Percentiles rank a stretch among this genome's conserved stretches.
Evolutionary conservation across 441 rosid species (phyloP).

Genomic region (Theobroma grandiflorum): DNA sequence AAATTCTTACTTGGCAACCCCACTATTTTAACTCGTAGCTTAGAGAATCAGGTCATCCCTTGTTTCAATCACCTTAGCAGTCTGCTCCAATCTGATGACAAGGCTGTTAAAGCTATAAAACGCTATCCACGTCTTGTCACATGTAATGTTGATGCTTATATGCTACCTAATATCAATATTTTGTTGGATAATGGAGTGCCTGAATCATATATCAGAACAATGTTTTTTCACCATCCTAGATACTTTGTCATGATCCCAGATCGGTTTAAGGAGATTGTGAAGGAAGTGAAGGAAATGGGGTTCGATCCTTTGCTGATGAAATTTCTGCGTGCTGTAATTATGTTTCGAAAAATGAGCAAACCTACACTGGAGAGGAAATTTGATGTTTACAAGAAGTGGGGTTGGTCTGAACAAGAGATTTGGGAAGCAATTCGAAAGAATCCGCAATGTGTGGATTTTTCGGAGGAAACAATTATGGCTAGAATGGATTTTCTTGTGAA

Average conservation of each 20-base stretch:
- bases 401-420: slow-evolving; percentile 37
- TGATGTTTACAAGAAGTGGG: slow-evolving; percentile 34
- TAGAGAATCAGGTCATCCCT: slow-evolving; percentile 37
- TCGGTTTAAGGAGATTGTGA: slow-evolving; percentile 15
- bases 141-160: not conserved
- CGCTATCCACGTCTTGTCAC: not conserved
- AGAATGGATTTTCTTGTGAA: slow-evolving; percentile 36
- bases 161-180: slow-evolving; percentile 5
- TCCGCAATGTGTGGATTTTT: slow-evolving; percentile 20
- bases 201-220: not conserved
- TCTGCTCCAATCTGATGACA: slow-evolving; percentile 27
- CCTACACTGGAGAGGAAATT: slow-evolving; percentile 37
- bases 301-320: slow-evolving; percentile 23
- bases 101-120: not conserved
- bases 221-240: not conserved
- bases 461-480: slow-evolving; percentile 24
- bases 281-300: slow-evolving; percentile 35
- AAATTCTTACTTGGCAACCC: slow-evolving; percentile 16
- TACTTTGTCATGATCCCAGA: not conserved
- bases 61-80: slow-evolving; percentile 25
- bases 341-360: not conserved
- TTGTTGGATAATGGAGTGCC: slow-evolving; percentile 31
- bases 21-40: slow-evolving; percentile 23
- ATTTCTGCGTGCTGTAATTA: slow-evolving; percentile 33
- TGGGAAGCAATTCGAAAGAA: slow-evolving; percentile 19